Evolutionary conservation across 164 flowering plant species (phyloP), one percentile per base, ranked within the genome.

Genomic region (Annona cherimola): DNA sequence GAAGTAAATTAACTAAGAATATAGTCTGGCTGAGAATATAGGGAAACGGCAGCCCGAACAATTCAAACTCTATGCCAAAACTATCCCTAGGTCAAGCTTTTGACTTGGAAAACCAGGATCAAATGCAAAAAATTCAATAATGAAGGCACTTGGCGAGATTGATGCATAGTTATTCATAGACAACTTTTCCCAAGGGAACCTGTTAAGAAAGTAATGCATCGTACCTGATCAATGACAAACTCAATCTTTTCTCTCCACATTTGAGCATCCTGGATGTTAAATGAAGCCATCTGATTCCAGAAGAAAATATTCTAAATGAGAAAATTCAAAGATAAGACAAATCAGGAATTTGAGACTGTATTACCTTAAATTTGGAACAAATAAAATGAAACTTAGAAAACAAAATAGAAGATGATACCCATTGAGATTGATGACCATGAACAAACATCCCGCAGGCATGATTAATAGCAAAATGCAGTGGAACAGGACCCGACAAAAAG

Each of bases 161-260:
- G 35, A 50, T 50, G 14, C 14, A 50, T 50, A 9, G 57, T 50
- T 16, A 50, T 16, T 16, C 57, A 50, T 8, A 16, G 57, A 50
- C 14, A 11, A 50, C 2, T 50, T 50, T 3, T 50, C 57, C 57
- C 57, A 9, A 9, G 2, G 57, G 0, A 50, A 50, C 14, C 57
- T 16, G 14, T 9, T 11, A 50, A 50, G 57, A 50, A 50, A 39
- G 16, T 41, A 40, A 12, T 35, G 39, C 44, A 42, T 1, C 42
- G 39, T 5, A 96, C 99, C 98, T 89, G 93, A 83, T 96, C 98
- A 74, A 96, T 96, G 66, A 90, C 97, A 73, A 75, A 76, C 78
- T 92, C 98, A 76, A 96, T 92, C 83, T 91, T 96, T 76, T 87
- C 97, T 85, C 90, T 93, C 99, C 99, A 96, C 63, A 83, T 69